Conservation (phyloP, 805 yeast genomes). For the Teunomyces kruisii region DNA sequence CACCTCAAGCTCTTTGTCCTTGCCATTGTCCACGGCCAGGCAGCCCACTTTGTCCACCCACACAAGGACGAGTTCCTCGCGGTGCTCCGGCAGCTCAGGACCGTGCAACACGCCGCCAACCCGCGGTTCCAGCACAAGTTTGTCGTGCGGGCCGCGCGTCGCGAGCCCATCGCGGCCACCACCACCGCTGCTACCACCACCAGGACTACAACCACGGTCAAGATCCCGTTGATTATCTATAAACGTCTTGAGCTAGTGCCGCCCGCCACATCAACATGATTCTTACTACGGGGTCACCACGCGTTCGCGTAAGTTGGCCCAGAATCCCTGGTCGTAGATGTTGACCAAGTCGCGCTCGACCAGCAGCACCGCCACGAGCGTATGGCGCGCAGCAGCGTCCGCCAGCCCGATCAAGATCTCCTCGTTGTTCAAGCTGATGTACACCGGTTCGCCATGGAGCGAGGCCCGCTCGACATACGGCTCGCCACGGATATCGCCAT, state of each 20-base stretch:
- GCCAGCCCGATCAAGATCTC: slow-evolving; percentile 17
- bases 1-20: slow-evolving; percentile 11
- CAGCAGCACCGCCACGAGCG: slow-evolving; percentile 19
- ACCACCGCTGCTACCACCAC: not conserved
- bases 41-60: slow-evolving; percentile 6
- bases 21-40: slow-evolving; percentile 12
- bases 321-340: slow-evolving; percentile 51
- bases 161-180: not conserved
- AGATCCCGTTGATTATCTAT: slow-evolving; percentile 14
- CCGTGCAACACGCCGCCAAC: not conserved
- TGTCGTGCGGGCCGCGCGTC: too few relatives aligned
- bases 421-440: slow-evolving; percentile 29
- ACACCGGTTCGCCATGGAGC: slow-evolving; percentile 17
- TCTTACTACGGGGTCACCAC: too few relatives aligned
- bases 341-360: slow-evolving; percentile 37
- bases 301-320: slow-evolving; percentile 37
- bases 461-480: slow-evolving; percentile 15
- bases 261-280: not conserved
- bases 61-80: slow-evolving; percentile 1
- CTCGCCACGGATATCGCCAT: slow-evolving; percentile 3
- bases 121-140: too few relatives aligned
- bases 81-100: slow-evolving; percentile 6
- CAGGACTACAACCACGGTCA: not conserved
- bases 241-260: slow-evolving; percentile 12
- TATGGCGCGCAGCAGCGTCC: slow-evolving; percentile 9